Evolutionary conservation across 805 yeast species (phyloP).

Genomic region (Metschnikowia bowlesiae): DNA sequence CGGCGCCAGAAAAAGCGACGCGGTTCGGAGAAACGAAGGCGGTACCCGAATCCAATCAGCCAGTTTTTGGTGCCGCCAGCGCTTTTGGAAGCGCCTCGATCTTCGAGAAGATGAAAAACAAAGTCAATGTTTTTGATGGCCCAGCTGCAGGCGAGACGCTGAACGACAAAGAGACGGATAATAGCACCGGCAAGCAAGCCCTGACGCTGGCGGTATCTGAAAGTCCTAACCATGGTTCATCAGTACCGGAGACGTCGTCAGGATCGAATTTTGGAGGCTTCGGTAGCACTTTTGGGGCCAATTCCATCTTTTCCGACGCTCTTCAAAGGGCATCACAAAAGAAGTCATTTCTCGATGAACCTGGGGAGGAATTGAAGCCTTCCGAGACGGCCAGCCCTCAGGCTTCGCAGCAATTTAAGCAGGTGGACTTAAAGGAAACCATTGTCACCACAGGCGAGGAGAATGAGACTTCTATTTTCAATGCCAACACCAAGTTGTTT

Average conservation of each 20-base stretch:
- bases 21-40: neutral
- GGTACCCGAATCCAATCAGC: conserved; percentile 9
- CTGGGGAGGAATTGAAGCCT: conserved; percentile 8
- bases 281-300: conserved; percentile 41
- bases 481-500: conserved; percentile 74
- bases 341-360: conserved; percentile 55
- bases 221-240: neutral
- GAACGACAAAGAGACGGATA: neutral
- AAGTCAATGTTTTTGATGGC: conserved; percentile 26
- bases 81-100: conserved; percentile 32
- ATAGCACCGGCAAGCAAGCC: neutral
- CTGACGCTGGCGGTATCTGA: neutral
- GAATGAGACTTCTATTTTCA: conserved; percentile 63
- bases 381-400: conserved; percentile 20
- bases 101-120: conserved; percentile 22
- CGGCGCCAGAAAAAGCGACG: neutral
- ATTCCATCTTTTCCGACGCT: conserved; percentile 49
- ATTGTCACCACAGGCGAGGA: conserved; percentile 86
- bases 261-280: conserved; percentile 14
- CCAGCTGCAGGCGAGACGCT: conserved; percentile 5
- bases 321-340: conserved; percentile 48
- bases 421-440: conserved; percentile 54
- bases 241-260: conserved; percentile 1
- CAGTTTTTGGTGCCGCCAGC: conserved; percentile 40
- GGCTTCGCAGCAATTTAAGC: conserved; percentile 43